These are phyloP conservation scores for Penicillium sp. DNA, from an alignment of 2,329 filamentous ascomycete species.

Conservation along the genomic window DNA sequence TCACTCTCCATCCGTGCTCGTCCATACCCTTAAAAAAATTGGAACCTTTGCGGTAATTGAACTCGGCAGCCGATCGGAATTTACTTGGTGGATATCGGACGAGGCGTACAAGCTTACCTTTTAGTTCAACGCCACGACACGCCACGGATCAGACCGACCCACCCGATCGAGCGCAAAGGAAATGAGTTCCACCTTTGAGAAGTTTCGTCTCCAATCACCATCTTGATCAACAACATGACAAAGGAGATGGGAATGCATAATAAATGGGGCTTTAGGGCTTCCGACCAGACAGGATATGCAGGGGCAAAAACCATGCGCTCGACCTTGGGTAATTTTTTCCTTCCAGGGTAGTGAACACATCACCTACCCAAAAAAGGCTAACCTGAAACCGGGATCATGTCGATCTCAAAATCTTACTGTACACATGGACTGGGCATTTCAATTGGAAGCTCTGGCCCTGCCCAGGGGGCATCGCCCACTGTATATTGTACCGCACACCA, in stretches of 20 bases:
- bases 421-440: background rate
- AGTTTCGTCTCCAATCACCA: background rate
- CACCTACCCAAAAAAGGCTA: background rate
- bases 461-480: background rate
- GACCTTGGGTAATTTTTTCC: background rate
- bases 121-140: background rate
- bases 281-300: background rate
- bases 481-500: too few relatives aligned
- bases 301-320: background rate
- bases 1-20: background rate
- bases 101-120: background rate
- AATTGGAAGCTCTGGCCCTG: background rate
- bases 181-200: background rate
- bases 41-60: background rate
- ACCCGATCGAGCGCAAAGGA: background rate
- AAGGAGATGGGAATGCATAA: background rate
- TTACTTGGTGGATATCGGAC: background rate
- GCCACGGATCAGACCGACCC: background rate
- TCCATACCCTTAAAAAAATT: too few relatives aligned
- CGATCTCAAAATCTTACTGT: background rate
- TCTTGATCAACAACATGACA: background rate
- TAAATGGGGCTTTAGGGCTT: background rate
- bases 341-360: background rate
- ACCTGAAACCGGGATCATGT: background rate
- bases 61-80: background rate